phyloP scores from a whole-genome alignment of 2,329 filamentous ascomycete species.

The Tolypocladium capitatum region DNA sequence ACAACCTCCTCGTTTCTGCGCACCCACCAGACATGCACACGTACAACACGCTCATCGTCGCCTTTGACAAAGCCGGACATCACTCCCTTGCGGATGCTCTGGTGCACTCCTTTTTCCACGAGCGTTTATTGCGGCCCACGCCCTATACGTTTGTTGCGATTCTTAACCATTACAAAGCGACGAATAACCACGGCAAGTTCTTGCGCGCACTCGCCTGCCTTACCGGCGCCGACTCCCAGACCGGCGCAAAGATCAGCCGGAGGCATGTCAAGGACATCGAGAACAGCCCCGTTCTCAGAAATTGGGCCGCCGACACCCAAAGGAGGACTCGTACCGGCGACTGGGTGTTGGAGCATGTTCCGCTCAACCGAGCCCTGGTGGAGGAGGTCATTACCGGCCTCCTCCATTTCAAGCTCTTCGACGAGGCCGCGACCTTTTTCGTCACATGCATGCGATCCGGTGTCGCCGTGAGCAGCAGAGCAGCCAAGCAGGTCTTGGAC shows the following conservation, averaged over 20 bases:
- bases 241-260: slow-evolving; percentile 25
- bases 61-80: slow-evolving; percentile 41
- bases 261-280: slow-evolving; percentile 19
- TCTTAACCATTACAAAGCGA: slow-evolving; percentile 34
- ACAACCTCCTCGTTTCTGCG: slow-evolving; percentile 51
- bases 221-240: slow-evolving; percentile 25
- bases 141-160: slow-evolving; percentile 34
- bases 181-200: slow-evolving; percentile 27
- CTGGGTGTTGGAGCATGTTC: slow-evolving; percentile 26
- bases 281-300: slow-evolving; percentile 11
- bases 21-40: slow-evolving; percentile 53
- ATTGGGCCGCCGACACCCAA: slow-evolving; percentile 14
- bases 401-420: slow-evolving; percentile 31
- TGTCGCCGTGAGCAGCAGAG: slow-evolving; percentile 16
- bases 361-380: slow-evolving; percentile 24
- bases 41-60: slow-evolving; percentile 57
- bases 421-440: slow-evolving; percentile 30
- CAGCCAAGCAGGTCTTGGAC: slow-evolving; percentile 26
- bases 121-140: slow-evolving; percentile 31
- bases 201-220: slow-evolving; percentile 31
- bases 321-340: slow-evolving; percentile 15
- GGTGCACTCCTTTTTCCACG: slow-evolving; percentile 34
- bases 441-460: slow-evolving; percentile 23
- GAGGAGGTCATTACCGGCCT: slow-evolving; percentile 35
- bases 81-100: slow-evolving; percentile 39